Evolutionary conservation across 208 protist species (phyloP).

Genomic region (Leishmania mexicana): DNA sequence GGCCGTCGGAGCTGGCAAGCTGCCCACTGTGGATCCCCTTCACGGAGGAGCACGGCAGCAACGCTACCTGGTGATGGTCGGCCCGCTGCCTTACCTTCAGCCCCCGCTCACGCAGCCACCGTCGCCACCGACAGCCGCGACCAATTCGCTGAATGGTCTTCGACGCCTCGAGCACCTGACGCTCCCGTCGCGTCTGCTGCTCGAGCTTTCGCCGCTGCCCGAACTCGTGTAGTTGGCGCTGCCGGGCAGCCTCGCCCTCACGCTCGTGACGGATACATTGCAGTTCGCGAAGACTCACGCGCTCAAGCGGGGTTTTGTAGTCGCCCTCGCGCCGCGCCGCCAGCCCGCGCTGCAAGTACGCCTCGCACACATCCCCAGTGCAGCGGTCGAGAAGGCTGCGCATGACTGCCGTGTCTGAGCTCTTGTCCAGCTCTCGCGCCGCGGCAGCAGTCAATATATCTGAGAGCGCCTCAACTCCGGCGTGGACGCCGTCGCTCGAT

Average conservation of each 20-base stretch:
- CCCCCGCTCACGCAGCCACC: slow-evolving; percentile 36
- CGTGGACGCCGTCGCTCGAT: neutral
- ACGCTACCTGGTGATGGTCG: slow-evolving; percentile 29
- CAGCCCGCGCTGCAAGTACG: slow-evolving; percentile 22
- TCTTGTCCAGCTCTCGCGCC: neutral
- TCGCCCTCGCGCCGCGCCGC: slow-evolving; percentile 37
- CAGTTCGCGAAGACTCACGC: slow-evolving; percentile 53
- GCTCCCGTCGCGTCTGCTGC: slow-evolving; percentile 38
- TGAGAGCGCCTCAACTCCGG: neutral
- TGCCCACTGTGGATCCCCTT: neutral
- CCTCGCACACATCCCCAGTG: slow-evolving; percentile 45
- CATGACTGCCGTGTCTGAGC: slow-evolving; percentile 5
- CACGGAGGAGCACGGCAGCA: slow-evolving; percentile 17
- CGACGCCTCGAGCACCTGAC: slow-evolving; percentile 39
- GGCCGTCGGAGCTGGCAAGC: neutral
- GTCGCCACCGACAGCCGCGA: slow-evolving; percentile 43
- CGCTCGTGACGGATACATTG: slow-evolving; percentile 29
- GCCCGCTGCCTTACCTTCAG: slow-evolving; percentile 12
- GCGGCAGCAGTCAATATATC: neutral
- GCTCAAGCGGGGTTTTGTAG: slow-evolving; percentile 51
- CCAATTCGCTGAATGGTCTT: slow-evolving; percentile 58
- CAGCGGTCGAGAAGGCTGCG: slow-evolving; percentile 27
- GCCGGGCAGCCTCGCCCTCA: slow-evolving; percentile 30
- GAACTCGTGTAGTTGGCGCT: slow-evolving; percentile 22
- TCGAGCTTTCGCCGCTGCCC: slow-evolving; percentile 35